Base-by-base conservation (phyloP, 116 monocot species). In the Papilionanthe hybrid region DNA sequence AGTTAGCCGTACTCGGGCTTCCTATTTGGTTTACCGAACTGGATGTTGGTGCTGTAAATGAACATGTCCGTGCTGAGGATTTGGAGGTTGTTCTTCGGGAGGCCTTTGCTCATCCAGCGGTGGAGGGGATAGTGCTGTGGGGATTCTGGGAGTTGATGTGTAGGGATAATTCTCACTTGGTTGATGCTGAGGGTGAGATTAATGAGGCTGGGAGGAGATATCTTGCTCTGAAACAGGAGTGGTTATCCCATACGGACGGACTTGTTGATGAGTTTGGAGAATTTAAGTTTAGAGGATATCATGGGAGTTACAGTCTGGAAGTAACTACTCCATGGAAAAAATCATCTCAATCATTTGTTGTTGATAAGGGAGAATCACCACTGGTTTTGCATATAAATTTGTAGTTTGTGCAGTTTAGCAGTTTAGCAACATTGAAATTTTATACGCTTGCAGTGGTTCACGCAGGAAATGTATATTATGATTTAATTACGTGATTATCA, bases 21-120 rank as follows among this genome's bases (percentile, higher is more conserved):
- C 95, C 95, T 68, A 91, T 95, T 74, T 95, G 95, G 95, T 86
- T 95, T 27, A 95, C 93, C 19, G 95, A 95, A 56, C 66, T 95
- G 7, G 95, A 95, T 73, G 93, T 93, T 12, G 72, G 69, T 11
- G 90, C 93, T 0, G 83, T 32, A 53, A 89, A 91, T 72, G 95
- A 95, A 78, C 80, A 89, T 78, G 72, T 91, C 22, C 78, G 95
- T 63, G 95, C 93, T 1, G 95, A 93, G 58, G 95, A 95, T 67
- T 75, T 95, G 76, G 95, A 95, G 83, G 93, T 92, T 20, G 77
- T 92, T 29, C 86, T 95, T 8, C 89, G 93, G 0, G 95, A 95
- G 79, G 87, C 89, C 1, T 95, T 83, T 75, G 92, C 95, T 2
- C 95, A 95, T 82, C 91, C 92, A 28, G 82, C 89, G 1, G 95